phyloP scores from a whole-genome alignment of 768 basidiomycete genomes.

The Chalciporus sphaerocephalus region DNA sequence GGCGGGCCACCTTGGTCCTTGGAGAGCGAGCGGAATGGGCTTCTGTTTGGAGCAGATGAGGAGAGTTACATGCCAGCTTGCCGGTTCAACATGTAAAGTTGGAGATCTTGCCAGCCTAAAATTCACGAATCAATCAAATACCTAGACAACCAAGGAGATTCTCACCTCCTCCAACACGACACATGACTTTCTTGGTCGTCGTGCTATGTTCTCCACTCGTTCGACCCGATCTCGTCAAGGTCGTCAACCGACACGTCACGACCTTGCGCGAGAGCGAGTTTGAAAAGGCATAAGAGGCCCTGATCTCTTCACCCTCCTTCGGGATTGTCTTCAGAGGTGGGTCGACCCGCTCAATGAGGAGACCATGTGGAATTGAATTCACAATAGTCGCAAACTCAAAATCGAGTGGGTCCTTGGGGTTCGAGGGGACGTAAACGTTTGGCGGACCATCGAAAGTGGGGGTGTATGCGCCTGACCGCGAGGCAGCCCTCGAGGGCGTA shows the following conservation, averaged over 20 bases:
- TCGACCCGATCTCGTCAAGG: slow-evolving; percentile 58
- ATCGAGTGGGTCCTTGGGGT: slow-evolving; percentile 77
- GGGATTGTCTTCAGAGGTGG: slow-evolving; percentile 63
- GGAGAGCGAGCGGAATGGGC: neutral
- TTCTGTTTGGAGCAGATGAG: neutral
- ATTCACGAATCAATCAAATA: neutral
- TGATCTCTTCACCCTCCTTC: slow-evolving; percentile 72
- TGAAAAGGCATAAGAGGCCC: slow-evolving; percentile 80
- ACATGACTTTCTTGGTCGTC: slow-evolving; percentile 82
- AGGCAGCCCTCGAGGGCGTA: slow-evolving; percentile 60
- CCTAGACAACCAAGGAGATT: slow-evolving; percentile 6
- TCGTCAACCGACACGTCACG: slow-evolving; percentile 76
- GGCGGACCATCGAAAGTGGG: slow-evolving; percentile 51
- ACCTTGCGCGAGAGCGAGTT: slow-evolving; percentile 69
- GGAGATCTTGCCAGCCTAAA: slow-evolving; percentile 76
- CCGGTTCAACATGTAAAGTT: slow-evolving; percentile 71
- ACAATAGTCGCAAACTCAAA: slow-evolving; percentile 69
- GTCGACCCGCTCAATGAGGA: slow-evolving; percentile 77
- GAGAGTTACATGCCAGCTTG: slow-evolving; percentile 56
- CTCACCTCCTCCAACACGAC: slow-evolving; percentile 82
- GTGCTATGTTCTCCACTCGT: slow-evolving; percentile 34
- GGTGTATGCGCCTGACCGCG: slow-evolving; percentile 62
- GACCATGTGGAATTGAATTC: slow-evolving; percentile 72
- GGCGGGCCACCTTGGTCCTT: neutral
- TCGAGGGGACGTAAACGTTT: slow-evolving; percentile 62